Conservation (phyloP, 805 yeast species). For the Candida palmyrensis region DNA sequence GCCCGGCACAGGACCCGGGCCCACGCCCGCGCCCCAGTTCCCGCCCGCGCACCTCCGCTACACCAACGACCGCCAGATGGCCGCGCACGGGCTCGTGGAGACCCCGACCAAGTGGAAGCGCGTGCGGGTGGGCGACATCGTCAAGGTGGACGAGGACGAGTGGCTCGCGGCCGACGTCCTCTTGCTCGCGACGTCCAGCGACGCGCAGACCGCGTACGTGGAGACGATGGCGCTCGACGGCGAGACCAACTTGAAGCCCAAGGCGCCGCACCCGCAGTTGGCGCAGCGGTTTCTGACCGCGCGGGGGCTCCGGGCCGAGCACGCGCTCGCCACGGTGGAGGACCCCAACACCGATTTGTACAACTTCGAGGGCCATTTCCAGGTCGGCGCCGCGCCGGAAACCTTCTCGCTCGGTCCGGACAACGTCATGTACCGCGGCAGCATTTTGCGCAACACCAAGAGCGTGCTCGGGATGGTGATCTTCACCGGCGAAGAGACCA, state of each 20-base stretch:
- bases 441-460: constrained; percentile 79
- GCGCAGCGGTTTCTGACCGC: constrained; percentile 47
- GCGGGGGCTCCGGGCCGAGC: constrained; percentile 42
- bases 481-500: constrained; percentile 94
- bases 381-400: constrained; percentile 32
- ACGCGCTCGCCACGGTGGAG: constrained; percentile 62
- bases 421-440: constrained; percentile 87
- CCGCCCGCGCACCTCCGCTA: constrained; percentile 1
- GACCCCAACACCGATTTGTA: constrained; percentile 91
- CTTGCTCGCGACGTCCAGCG: constrained; percentile 62
- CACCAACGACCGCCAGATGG: constrained; percentile 15
- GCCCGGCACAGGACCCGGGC: not conserved
- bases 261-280: constrained; percentile 61
- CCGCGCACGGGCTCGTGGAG: constrained; percentile 28
- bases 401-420: constrained; percentile 65
- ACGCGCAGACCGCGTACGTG: constrained; percentile 61
- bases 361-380: constrained; percentile 79
- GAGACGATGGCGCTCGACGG: constrained; percentile 99
- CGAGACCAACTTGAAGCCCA: constrained; percentile 85
- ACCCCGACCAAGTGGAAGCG: constrained; percentile 59
- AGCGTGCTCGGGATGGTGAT: constrained; percentile 73
- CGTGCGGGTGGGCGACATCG: constrained; percentile 81
- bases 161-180: constrained; percentile 93
- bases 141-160: constrained; percentile 71
- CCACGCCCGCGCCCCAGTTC: too few species aligned